phyloP scores from a whole-genome alignment of 495 filamentous ascomycete species.

The Xylaria venustula region DNA sequence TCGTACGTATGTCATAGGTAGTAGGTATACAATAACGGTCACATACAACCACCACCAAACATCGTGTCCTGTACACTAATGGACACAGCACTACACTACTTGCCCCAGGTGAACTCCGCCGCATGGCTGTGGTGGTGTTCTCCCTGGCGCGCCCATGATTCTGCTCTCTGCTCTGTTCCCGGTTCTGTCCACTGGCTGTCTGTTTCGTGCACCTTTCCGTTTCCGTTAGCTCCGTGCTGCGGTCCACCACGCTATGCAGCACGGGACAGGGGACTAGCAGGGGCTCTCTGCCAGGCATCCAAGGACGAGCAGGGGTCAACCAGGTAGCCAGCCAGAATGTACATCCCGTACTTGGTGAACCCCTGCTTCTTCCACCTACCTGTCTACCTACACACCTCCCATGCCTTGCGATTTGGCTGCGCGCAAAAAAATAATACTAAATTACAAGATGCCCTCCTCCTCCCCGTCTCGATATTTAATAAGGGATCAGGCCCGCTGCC shows the following conservation, averaged over 20 bases:
- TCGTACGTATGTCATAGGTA: no score
- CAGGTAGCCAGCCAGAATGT: neutral
- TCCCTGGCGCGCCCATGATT: no score
- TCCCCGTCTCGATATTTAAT: slow-evolving; percentile 11
- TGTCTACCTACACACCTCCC: slow-evolving; percentile 2
- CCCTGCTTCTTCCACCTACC: neutral
- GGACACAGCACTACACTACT: no score
- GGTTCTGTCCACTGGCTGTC: slow-evolving; percentile 17
- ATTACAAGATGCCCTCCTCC: slow-evolving; percentile 16
- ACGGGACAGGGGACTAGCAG: neutral
- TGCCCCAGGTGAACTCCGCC: slow-evolving; percentile 25
- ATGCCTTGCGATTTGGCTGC: neutral
- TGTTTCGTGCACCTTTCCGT: slow-evolving; percentile 30
- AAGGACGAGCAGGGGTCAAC: neutral
- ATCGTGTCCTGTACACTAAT: no score
- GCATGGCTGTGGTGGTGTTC: slow-evolving; percentile 22
- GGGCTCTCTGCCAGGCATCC: slow-evolving; percentile 7
- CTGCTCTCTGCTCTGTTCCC: no score
- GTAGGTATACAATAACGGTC: no score
- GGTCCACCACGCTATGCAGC: slow-evolving; percentile 1
- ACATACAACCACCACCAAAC: no score
- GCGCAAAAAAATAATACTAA: slow-evolving; percentile 13
- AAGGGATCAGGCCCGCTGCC: slow-evolving; percentile 5
- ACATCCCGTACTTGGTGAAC: neutral
- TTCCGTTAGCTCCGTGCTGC: slow-evolving; percentile 23